phyloP scores from a whole-genome alignment of 164 flowering plant genomes.

The Piper betle region DNA sequence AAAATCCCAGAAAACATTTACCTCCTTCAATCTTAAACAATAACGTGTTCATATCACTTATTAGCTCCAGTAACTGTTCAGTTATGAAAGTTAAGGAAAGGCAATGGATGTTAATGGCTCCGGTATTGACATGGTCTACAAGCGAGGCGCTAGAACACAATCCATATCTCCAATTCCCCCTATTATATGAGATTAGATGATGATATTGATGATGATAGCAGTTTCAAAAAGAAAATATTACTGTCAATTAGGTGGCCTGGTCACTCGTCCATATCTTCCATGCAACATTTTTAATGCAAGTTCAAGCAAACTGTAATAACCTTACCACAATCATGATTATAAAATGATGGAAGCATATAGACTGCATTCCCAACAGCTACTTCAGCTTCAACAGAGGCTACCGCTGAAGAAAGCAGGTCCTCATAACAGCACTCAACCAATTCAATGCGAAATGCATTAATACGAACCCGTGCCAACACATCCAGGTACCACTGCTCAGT shows the following conservation, averaged over 20 bases:
- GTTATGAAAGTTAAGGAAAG: no score
- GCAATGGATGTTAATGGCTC: no score
- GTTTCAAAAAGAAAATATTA: no score
- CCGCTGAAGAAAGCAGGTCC: constrained; percentile 62
- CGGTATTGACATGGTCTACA: no score
- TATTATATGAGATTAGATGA: no score
- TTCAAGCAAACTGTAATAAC: background rate
- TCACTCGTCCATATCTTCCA: background rate
- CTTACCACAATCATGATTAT: constrained; percentile 61
- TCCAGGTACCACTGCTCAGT: constrained; percentile 66
- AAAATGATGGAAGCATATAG: constrained; percentile 52
- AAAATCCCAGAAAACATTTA: no score
- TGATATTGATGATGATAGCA: no score
- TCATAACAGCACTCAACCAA: constrained; percentile 58
- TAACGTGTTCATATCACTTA: no score
- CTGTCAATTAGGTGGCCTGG: background rate
- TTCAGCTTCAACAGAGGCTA: constrained; percentile 60
- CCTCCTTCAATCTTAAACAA: no score
- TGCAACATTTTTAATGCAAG: background rate
- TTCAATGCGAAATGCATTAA: constrained; percentile 87
- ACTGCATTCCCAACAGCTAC: constrained; percentile 58
- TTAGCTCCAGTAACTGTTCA: no score
- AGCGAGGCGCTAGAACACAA: no score
- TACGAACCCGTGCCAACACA: constrained; percentile 71
- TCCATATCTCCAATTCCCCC: no score